Evolutionary conservation across 2,329 filamentous ascomycete genomes (phyloP).

Genomic region (Diaporthe aspalathi): DNA sequence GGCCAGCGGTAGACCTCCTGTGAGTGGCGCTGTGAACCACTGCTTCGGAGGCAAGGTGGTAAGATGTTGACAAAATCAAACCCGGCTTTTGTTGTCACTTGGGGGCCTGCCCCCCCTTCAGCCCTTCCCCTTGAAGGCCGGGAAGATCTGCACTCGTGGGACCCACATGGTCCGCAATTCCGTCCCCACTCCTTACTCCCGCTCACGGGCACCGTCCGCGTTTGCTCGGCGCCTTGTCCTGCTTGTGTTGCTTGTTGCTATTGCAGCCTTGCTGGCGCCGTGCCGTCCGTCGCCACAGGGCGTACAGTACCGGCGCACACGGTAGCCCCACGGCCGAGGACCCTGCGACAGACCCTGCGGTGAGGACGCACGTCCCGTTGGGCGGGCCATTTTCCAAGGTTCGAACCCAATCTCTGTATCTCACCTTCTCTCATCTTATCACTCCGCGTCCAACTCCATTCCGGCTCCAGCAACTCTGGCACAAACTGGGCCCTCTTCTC

Average conservation of each 20-base stretch:
- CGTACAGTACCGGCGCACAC: slow-evolving; percentile 7
- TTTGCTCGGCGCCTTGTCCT: slow-evolving; percentile 22
- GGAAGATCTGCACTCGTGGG: slow-evolving; percentile 34
- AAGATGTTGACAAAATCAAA: slow-evolving; percentile 9
- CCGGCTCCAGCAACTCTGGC: slow-evolving; percentile 33
- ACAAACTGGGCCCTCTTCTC: slow-evolving; percentile 30
- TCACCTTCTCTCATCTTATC: slow-evolving; percentile 36
- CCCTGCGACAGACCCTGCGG: slow-evolving; percentile 15
- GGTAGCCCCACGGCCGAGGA: slow-evolving; percentile 19
- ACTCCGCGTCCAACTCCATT: slow-evolving; percentile 38
- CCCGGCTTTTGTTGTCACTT: neutral
- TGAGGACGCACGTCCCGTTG: slow-evolving; percentile 26
- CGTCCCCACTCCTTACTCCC: slow-evolving; percentile 18
- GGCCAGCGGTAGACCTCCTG: neutral
- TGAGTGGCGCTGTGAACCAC: neutral
- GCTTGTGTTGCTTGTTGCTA: neutral
- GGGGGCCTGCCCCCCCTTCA: slow-evolving; percentile 19
- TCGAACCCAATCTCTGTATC: slow-evolving; percentile 30
- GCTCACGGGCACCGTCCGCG: slow-evolving; percentile 38
- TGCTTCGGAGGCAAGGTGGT: slow-evolving; percentile 17
- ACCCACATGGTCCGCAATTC: slow-evolving; percentile 33
- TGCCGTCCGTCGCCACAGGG: slow-evolving; percentile 5
- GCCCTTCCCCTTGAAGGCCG: slow-evolving; percentile 17
- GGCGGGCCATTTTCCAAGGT: slow-evolving; percentile 10
- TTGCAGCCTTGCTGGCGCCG: slow-evolving; percentile 27